These are phyloP conservation scores for Ambrosiella cleistominuta DNA, from an alignment of 2,329 filamentous ascomycete genomes.

Conservation along the genomic window DNA sequence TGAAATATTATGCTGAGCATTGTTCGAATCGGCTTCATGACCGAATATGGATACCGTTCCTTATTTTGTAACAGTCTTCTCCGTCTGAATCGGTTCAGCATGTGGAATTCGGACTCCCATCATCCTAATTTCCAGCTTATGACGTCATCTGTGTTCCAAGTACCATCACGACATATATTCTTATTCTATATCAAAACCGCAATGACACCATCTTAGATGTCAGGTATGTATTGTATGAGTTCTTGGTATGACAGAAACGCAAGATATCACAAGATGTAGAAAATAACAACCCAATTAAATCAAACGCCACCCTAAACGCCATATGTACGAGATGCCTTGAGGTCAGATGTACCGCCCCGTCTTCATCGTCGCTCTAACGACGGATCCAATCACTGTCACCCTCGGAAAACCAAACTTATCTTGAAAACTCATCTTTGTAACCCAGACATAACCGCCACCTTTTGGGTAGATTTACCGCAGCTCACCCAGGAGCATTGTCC, in stretches of 20 bases:
- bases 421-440: background rate
- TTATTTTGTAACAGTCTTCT: too few relatives aligned
- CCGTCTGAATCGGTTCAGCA: too few relatives aligned
- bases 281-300: background rate
- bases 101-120: too few relatives aligned
- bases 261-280: too few relatives aligned
- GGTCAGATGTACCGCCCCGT: background rate
- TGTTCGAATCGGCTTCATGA: too few relatives aligned
- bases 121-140: too few relatives aligned
- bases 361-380: background rate
- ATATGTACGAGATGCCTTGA: background rate
- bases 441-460: background rate
- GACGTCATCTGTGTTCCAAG: background rate
- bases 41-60: too few relatives aligned
- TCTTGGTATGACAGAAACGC: background rate
- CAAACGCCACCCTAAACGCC: slow-evolving; percentile 8
- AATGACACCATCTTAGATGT: background rate
- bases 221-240: background rate
- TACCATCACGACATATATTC: background rate
- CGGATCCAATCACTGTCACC: background rate
- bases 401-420: background rate
- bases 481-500: slow-evolving; percentile 69
- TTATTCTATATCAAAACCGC: background rate
- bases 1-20: too few relatives aligned
- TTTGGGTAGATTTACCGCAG: slow-evolving; percentile 22